Evolutionary conservation across 345 rosid genomes (phyloP), one percentile per base, ranked within the genome.

Genomic region (Acer negundo): DNA sequence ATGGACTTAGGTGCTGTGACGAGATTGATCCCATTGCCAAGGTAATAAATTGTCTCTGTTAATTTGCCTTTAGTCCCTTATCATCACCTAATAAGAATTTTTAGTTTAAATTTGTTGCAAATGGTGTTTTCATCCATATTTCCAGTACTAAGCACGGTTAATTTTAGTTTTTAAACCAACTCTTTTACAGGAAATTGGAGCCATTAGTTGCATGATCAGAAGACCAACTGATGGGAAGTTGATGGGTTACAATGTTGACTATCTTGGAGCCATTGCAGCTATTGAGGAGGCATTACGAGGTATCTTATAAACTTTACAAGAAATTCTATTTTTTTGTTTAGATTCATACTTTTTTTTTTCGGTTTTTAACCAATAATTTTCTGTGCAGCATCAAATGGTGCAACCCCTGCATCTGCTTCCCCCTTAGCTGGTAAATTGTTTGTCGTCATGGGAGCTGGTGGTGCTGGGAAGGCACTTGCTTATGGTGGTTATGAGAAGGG

Each of bases 381-480:
- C 17, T 53, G 53, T 76, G 81, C 85, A 85, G 88, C 62, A 81
- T 74, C 89, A 72, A 84, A 82, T 67, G 87, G 85, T 67, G 75
- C 79, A 71, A 20, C 61, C 58, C 20, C 76, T 67, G 72, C 75
- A 28, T 62, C 84, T 7, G 77, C 26, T 68, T 90, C 89, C 10
- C 94, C 90, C 59, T 82, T 90, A 77, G 90, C 88, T 28, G 94
- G 94, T 66, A 87, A 84, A 70, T 82, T 87, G 13, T 87, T 90
- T 80, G 90, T 88, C 23, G 86, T 88, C 63, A 78, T 90, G 75
- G 94, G 94, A 74, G 94, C 92, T 42, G 92, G 94, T 76, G 94
- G 90, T 51, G 89, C 92, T 56, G 94, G 92, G 49, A 88, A 88
- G 76, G 94, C 90, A 51, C 88, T 90, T 76, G 89, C 94, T 71